phyloP scores from a whole-genome alignment of 2,329 filamentous ascomycete genomes.

The Tympanopsis confertula region DNA sequence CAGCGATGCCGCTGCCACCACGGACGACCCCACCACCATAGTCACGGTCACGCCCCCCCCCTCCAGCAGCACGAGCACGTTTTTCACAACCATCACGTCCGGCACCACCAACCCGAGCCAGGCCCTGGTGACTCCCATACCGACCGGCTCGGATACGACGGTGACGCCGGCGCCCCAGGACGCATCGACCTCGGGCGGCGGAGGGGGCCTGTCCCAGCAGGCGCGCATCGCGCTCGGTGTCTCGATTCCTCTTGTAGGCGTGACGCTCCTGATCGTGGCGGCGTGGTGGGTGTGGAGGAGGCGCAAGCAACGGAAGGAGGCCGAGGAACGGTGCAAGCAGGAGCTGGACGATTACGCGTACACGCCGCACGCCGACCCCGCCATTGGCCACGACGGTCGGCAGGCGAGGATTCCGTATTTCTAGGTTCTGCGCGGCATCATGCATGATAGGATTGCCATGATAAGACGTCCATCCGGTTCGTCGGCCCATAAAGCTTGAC shows the following conservation, averaged over 20 bases:
- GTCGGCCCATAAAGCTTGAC: too few relatives aligned
- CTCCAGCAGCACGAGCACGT: conserved; percentile 9
- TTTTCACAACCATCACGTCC: conserved; percentile 11
- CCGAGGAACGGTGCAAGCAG: conserved; percentile 80
- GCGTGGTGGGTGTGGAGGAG: conserved; percentile 79
- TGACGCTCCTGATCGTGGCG: conserved; percentile 66
- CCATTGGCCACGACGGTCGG: conserved; percentile 47
- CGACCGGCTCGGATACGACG: conserved; percentile 8
- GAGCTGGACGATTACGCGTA: conserved; percentile 96
- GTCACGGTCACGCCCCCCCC: conserved; percentile 6
- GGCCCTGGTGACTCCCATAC: conserved; percentile 3
- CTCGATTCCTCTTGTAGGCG: conserved; percentile 80
- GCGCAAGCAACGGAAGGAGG: conserved; percentile 73
- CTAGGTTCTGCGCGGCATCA: too few relatives aligned
- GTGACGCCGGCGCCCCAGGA: conserved; percentile 10
- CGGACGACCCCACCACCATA: conserved; percentile 4
- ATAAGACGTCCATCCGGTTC: too few relatives aligned
- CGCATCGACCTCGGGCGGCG: conserved; percentile 2
- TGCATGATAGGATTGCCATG: too few relatives aligned
- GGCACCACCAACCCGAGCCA: conserved; percentile 4
- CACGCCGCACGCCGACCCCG: conserved; percentile 93
- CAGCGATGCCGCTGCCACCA: conserved; percentile 5
- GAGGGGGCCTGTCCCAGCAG: conserved; percentile 40
- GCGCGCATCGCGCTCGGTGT: conserved; percentile 85
- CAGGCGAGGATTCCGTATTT: too few relatives aligned